Percentiles rank a stretch among this genome's conserved stretches.
Evolutionary conservation across 2,329 filamentous ascomycete genomes (phyloP).

Genomic region (Cladosporium austrohemisphaericum): DNA sequence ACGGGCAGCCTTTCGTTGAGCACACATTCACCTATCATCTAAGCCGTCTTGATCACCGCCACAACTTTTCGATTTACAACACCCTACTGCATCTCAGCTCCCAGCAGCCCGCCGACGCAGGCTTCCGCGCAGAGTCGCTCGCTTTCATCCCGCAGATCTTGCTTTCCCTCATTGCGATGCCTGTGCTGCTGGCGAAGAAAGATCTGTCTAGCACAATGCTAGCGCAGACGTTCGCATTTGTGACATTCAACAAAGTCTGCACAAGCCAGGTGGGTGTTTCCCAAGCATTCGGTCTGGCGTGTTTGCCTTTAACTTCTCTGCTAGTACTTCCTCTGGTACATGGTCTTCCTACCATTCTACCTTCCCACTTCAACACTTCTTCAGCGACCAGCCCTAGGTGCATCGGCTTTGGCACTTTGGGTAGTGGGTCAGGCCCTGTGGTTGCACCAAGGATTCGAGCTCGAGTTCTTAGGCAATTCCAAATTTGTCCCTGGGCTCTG

Average conservation of each 20-base stretch:
- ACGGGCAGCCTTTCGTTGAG: conserved; percentile 74
- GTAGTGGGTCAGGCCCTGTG: conserved; percentile 60
- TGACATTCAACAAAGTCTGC: conserved; percentile 98
- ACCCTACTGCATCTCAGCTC: conserved; percentile 84
- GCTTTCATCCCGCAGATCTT: conserved; percentile 87
- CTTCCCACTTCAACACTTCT: conserved; percentile 76
- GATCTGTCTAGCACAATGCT: conserved; percentile 82
- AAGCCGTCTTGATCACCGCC: conserved; percentile 87
- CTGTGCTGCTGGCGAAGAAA: conserved; percentile 71
- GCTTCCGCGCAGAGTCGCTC: conserved; percentile 64
- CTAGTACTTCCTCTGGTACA: conserved; percentile 99
- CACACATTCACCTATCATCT: conserved; percentile 94
- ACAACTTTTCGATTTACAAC: conserved; percentile 98
- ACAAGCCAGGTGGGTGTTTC: conserved; percentile 74
- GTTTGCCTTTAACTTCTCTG: not conserved
- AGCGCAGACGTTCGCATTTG: conserved; percentile 94
- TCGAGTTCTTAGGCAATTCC: conserved; percentile 64
- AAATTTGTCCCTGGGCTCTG: conserved; percentile 86
- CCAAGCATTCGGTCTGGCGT: not conserved
- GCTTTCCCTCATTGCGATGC: conserved; percentile 72
- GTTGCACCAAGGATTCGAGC: conserved; percentile 49
- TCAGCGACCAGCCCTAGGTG: conserved; percentile 55
- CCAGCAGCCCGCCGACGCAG: conserved; percentile 46
- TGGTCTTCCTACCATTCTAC: conserved; percentile 88
- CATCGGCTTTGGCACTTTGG: conserved; percentile 68